phyloP scores from a whole-genome alignment of 1,284 basidiomycete species.

The Papiliotrema flavescens region DNA sequence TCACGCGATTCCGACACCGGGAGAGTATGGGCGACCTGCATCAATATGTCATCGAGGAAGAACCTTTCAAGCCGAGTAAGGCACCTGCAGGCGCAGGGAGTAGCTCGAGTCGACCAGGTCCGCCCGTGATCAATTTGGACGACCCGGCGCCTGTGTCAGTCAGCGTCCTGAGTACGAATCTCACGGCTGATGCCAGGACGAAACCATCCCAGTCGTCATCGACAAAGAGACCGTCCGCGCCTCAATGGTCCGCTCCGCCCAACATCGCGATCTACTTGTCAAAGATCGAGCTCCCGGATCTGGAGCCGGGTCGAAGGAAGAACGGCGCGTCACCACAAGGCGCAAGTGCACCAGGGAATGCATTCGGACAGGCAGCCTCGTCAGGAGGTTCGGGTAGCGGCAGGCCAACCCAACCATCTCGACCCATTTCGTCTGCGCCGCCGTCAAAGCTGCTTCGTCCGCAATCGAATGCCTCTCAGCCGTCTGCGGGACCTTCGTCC shows the following conservation, averaged over 20 bases:
- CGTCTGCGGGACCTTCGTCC: no score
- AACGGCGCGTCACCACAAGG: background rate
- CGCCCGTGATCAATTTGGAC: conserved; percentile 41
- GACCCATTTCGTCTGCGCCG: background rate
- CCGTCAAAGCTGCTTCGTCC: background rate
- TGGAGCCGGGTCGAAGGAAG: conserved; percentile 27
- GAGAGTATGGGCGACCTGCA: conserved; percentile 37
- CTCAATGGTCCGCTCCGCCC: conserved; percentile 2
- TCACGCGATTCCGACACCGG: conserved; percentile 44
- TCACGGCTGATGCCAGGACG: background rate
- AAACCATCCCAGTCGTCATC: no score
- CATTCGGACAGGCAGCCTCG: background rate
- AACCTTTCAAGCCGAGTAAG: conserved; percentile 10
- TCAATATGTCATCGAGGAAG: conserved; percentile 46
- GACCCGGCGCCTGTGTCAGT: conserved; percentile 18
- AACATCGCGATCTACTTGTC: conserved; percentile 45
- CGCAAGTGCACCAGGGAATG: background rate
- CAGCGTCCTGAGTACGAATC: background rate
- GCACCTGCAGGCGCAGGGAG: background rate
- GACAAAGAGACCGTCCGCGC: background rate
- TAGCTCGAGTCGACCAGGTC: conserved; percentile 6
- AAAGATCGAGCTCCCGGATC: conserved; percentile 46
- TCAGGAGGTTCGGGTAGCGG: no score
- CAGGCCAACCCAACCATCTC: background rate
- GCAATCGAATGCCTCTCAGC: no score